Evolutionary conservation across 495 filamentous ascomycete species (phyloP).

Genomic region (Chlorociboria aeruginascens): DNA sequence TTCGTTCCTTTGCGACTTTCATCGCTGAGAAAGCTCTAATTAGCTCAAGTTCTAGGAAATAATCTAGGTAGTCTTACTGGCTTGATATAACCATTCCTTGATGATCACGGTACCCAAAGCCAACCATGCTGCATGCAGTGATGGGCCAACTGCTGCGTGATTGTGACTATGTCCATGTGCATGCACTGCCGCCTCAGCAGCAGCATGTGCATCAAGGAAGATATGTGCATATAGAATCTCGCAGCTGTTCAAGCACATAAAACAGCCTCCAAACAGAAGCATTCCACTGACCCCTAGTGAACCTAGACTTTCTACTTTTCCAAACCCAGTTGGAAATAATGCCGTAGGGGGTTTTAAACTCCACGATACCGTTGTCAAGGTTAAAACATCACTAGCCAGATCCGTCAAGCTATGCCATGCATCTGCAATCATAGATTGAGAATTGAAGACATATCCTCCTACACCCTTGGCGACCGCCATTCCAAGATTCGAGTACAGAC

Average conservation of each 20-base stretch:
- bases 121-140: conserved; percentile 87
- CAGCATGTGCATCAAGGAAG: conserved; percentile 52
- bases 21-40: conserved; percentile 48
- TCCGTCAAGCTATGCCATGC: conserved; percentile 92
- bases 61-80: conserved; percentile 52
- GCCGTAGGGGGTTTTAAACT: conserved; percentile 71
- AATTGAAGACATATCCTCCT: conserved; percentile 88
- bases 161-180: conserved; percentile 47
- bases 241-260: conserved; percentile 75
- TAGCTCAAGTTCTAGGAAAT: neutral
- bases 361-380: conserved; percentile 85
- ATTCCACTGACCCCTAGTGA: conserved; percentile 86
- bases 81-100: conserved; percentile 95
- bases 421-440: conserved; percentile 86
- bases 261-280: conserved; percentile 73
- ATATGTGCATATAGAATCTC: conserved; percentile 68
- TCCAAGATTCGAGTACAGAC: conserved; percentile 78
- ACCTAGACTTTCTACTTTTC: conserved; percentile 93
- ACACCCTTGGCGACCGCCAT: conserved; percentile 92
- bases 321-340: conserved; percentile 80
- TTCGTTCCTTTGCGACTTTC: conserved; percentile 89
- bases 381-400: conserved; percentile 87
- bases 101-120: conserved; percentile 82
- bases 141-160: conserved; percentile 58
- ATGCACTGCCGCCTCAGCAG: conserved; percentile 46